phyloP scores from a whole-genome alignment of 116 monocot genomes.

The Trichopus zeylanicus region DNA sequence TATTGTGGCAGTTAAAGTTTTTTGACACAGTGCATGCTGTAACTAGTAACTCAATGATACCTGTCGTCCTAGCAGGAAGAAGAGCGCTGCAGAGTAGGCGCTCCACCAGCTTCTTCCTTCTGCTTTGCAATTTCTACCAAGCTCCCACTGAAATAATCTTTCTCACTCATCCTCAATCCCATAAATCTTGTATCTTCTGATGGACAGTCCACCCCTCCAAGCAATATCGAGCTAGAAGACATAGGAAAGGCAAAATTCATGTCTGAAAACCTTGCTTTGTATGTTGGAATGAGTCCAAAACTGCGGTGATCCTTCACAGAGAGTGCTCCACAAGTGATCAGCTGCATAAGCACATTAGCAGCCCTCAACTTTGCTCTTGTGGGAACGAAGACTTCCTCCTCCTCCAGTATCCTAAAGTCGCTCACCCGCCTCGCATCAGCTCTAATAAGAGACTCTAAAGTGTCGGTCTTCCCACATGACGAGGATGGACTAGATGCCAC shows the following conservation, averaged over 20 bases:
- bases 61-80: slow-evolving; percentile 78
- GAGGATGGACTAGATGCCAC: slow-evolving; percentile 40
- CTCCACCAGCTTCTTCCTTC: slow-evolving; percentile 29
- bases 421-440: slow-evolving; percentile 50
- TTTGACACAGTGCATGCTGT: too few relatives aligned
- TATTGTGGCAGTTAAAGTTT: too few relatives aligned
- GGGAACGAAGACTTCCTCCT: slow-evolving; percentile 53
- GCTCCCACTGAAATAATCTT: slow-evolving; percentile 95
- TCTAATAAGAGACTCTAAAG: slow-evolving; percentile 72
- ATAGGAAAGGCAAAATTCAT: slow-evolving; percentile 42
- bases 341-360: slow-evolving; percentile 67
- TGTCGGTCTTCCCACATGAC: slow-evolving; percentile 56
- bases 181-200: slow-evolving; percentile 43
- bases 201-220: slow-evolving; percentile 51
- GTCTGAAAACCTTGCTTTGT: slow-evolving; percentile 54
- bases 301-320: slow-evolving; percentile 70
- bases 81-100: slow-evolving; percentile 51
- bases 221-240: slow-evolving; percentile 28
- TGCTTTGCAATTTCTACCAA: slow-evolving; percentile 69
- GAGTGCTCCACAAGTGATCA: slow-evolving; percentile 91
- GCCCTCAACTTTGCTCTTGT: slow-evolving; percentile 52
- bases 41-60: slow-evolving; percentile 17
- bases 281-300: slow-evolving; percentile 45
- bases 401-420: slow-evolving; percentile 55
- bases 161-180: slow-evolving; percentile 62